Base-by-base conservation (phyloP, 2,329 filamentous ascomycete genomes). In the Trichophyton equinum region DNA sequence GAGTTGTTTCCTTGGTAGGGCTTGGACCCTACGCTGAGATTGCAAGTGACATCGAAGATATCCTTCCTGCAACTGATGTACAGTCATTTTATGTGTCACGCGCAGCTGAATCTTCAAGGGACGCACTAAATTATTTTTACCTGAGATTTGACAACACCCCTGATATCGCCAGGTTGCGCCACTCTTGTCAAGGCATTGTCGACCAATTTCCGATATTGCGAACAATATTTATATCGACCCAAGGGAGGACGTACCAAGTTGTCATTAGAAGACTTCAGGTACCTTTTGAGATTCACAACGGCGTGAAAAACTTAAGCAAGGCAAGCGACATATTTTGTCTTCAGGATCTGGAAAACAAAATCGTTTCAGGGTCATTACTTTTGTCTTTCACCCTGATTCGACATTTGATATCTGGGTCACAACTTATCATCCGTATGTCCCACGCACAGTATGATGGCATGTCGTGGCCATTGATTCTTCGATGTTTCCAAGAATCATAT, bases 391-490 rank as follows among this genome's bases (percentile, higher is more conserved):
- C 53, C 3, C 22, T 47, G 30, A 18, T 60, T 40, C 30, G 18
- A 18, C 40, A 42, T 13, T 15, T 18, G 4, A 9, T 20, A 9
- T 38, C 25, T 38, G 46, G 27, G 11, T 38, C 36, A 13, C 44
- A 46, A 13, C 46, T 62, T 7, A 25, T 86, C 55, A 77, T 84
- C 70, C 79, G 82, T 63, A 78, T 85, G 61, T 84, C 82, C 0
- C 83, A 85, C 68, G 79, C 82, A 0, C 82, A 85, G 65, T 85
- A 85, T 69, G 83, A 85, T 63, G 83, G 83, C 65, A 81, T 85
- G 49, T 84, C 79, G 63, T 76, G 85, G 7, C 81, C 81, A 0
- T 67, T 77, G 2, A 73, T 84, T 8, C 76, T 84, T 38, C 75
- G 74, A n/a, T 80, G 84, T 67, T 75, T 85, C n/a, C 78, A 76